These are phyloP conservation scores for Quaeritorhiza haematococci DNA, from an alignment of 371 early-diverging fungal genomes.

Conservation along the genomic window DNA sequence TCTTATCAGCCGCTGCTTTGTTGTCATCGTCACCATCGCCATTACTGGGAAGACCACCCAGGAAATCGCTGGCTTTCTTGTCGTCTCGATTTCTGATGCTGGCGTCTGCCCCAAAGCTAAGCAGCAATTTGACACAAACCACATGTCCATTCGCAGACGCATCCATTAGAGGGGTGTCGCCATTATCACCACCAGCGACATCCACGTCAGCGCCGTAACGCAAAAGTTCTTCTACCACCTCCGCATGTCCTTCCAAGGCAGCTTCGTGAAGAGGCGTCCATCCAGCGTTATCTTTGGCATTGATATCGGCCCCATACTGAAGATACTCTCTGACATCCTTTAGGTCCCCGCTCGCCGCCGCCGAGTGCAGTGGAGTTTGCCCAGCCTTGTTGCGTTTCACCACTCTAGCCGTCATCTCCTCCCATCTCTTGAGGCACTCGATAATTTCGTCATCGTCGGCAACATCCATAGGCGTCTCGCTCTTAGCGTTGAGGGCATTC, in stretches of 20 bases:
- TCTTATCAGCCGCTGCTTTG: constrained; percentile 12
- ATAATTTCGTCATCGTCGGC: constrained; percentile 25
- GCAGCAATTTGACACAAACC: constrained; percentile 37
- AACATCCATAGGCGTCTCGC: constrained; percentile 52
- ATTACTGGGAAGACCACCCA: constrained; percentile 31
- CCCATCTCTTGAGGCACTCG: constrained; percentile 25
- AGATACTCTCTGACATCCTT: constrained; percentile 50
- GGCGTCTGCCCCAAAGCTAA: constrained; percentile 47
- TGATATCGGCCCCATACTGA: constrained; percentile 69
- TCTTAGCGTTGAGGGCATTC: constrained; percentile 49
- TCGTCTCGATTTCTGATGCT: constrained; percentile 32
- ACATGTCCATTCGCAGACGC: constrained; percentile 40
- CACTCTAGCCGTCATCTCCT: constrained; percentile 31
- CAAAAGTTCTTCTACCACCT: constrained; percentile 58
- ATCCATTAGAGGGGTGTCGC: constrained; percentile 50
- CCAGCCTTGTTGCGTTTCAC: constrained; percentile 41
- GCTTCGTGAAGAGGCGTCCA: constrained; percentile 85
- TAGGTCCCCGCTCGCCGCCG: constrained; percentile 43
- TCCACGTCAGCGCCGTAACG: constrained; percentile 58
- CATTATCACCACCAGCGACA: constrained; percentile 22
- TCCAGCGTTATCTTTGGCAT: constrained; percentile 59
- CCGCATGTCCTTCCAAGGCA: constrained; percentile 39
- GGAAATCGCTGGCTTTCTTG: constrained; percentile 14
- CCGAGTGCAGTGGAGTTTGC: constrained; percentile 49
- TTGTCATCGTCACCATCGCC: constrained; percentile 17